Base-by-base conservation (phyloP, 2,329 filamentous ascomycete species). In the Fusarium sp. region DNA sequence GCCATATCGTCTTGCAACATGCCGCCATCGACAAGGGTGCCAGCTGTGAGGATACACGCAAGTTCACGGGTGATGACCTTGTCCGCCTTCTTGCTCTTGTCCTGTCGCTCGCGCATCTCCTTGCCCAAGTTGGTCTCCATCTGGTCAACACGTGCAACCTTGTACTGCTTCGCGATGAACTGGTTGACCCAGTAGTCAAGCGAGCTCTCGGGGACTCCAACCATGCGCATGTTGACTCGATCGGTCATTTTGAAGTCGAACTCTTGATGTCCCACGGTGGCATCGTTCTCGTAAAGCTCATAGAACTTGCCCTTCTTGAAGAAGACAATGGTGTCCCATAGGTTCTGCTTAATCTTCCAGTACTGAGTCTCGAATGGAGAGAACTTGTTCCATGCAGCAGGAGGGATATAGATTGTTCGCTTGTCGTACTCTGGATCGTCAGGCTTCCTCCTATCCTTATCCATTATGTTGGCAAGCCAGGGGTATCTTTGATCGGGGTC, bases 231-330 rank as follows among this genome's bases (percentile, higher is more conserved):
- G 78, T 99, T 99, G 78, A 99, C 96, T 56, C 96, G 89, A 74
- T 99, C 96, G 0, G 96, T 99, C 77, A 99, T 90, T 82, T 99
- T 99, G 58, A 99, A 86, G 78, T 99, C 96, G 74, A 99, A 99
- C 16, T 97, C 85, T 78, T 98, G 96, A 77, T 99, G 94, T 6
- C 96, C 96, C 57, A 98, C 91, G 0, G 95, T 97, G 7, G 96
- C 96, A 80, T 99, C 96, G 64, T 97, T 97, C 78, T 99, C 96
- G 76, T 98, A 99, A 0, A 99, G 85, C 78, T 99, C 96, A 77
- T 97, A 99, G 80, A 99, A 99, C 75, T 99, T 99, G 75, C 96
- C 96, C 84, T 99, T 99, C 81, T 98, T 99, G 89, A 99, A 99
- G 81, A 99, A 99, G 16, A 99, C 95, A 45, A 99, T 91, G 0